phyloP scores from a whole-genome alignment of 2,329 filamentous ascomycete species.

The Colletotrichum chrysophilum region DNA sequence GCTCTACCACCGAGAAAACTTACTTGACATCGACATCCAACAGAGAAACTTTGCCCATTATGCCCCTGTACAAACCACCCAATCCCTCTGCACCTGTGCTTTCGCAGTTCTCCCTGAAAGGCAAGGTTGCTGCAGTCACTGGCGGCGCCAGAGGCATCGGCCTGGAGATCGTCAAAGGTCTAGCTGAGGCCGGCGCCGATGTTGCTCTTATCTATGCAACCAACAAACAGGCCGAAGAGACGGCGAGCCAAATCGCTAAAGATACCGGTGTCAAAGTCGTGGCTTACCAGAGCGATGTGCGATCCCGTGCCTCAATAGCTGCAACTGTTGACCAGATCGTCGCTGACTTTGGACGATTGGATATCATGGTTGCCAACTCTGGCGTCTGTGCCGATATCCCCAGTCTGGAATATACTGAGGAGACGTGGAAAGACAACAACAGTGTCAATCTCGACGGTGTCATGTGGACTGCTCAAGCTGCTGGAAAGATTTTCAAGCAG shows the following conservation, averaged over 20 bases:
- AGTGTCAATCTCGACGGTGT: conserved; percentile 32
- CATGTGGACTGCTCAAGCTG: conserved; percentile 29
- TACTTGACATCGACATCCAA: background rate
- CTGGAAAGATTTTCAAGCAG: conserved; percentile 23
- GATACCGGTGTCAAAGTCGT: background rate
- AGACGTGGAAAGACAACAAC: conserved; percentile 28
- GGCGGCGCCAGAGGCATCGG: conserved; percentile 14
- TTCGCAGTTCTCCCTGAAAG: background rate
- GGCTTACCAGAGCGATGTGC: background rate
- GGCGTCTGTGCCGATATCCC: conserved; percentile 28
- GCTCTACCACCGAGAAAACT: background rate
- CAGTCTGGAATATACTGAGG: conserved; percentile 30
- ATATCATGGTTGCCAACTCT: conserved; percentile 34
- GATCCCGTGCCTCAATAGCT: background rate
- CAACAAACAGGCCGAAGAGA: background rate
- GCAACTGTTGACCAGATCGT: background rate
- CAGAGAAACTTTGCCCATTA: background rate
- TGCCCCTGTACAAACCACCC: background rate
- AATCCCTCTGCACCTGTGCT: background rate
- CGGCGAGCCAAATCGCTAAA: background rate
- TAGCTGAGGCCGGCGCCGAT: conserved; percentile 6
- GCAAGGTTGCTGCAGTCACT: conserved; percentile 10
- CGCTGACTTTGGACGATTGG: background rate
- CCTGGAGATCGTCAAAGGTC: background rate
- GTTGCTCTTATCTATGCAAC: conserved; percentile 8